Conservation (phyloP, 257 asterid genomes). For the Haberlea rhodopensis region DNA sequence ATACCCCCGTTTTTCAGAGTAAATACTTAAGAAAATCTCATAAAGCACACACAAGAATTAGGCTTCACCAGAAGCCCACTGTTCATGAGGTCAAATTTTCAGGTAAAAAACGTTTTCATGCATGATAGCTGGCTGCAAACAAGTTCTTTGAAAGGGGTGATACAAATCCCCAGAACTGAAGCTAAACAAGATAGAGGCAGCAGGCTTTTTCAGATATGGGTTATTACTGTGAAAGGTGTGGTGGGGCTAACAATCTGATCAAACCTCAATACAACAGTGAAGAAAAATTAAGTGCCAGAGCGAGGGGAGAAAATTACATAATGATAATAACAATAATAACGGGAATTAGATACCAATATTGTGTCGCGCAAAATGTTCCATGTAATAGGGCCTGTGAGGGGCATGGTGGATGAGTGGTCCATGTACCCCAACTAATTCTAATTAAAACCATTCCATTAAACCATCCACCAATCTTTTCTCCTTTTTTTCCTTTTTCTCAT, state of each 20-base stretch:
- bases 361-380: background rate
- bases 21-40: background rate
- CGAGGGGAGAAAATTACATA: too few relatives aligned
- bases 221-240: background rate
- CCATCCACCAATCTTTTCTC: conserved; percentile 47
- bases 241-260: background rate
- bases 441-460: conserved; percentile 53
- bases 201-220: background rate
- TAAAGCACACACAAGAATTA: background rate
- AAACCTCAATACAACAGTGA: background rate
- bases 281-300: background rate
- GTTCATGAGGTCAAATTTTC: background rate
- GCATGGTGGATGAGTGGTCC: background rate
- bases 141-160: background rate
- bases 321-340: too few relatives aligned
- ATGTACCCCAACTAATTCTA: conserved; percentile 26
- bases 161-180: background rate
- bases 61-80: background rate
- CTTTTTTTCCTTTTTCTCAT: conserved; percentile 9
- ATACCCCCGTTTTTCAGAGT: too few relatives aligned
- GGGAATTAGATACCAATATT: background rate
- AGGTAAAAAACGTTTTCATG: background rate
- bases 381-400: background rate
- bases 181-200: background rate
- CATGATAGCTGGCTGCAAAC: background rate